These are phyloP conservation scores for Sanghuangporus sanghuang DNA, from an alignment of 1,284 basidiomycete species.

Conservation along the genomic window DNA sequence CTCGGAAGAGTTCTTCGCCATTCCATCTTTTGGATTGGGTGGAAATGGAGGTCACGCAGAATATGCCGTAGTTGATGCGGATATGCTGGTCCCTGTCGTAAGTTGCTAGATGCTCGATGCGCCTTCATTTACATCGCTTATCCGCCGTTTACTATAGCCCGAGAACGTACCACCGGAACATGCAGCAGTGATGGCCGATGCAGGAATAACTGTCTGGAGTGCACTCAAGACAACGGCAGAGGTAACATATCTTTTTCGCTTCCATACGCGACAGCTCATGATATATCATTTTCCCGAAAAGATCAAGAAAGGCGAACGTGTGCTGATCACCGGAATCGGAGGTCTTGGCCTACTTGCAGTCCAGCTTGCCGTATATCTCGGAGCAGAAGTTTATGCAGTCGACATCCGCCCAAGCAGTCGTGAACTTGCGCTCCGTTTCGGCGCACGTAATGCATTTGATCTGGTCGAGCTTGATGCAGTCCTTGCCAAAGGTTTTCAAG, in stretches of 20 bases:
- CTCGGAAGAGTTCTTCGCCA: neutral
- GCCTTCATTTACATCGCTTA: neutral
- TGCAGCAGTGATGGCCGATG: constrained; percentile 25
- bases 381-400: constrained; percentile 25
- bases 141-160: constrained; percentile 13
- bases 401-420: constrained; percentile 25
- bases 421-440: constrained; percentile 23
- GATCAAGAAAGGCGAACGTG: constrained; percentile 12
- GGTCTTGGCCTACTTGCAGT: constrained; percentile 28
- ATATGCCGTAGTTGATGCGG: neutral
- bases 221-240: constrained; percentile 24
- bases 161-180: constrained; percentile 23
- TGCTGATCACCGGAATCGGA: constrained; percentile 28
- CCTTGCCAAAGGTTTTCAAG: constrained; percentile 22
- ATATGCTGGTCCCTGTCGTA: constrained; percentile 5
- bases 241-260: constrained; percentile 6
- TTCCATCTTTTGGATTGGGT: constrained; percentile 3
- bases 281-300: neutral
- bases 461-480: constrained; percentile 21
- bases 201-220: constrained; percentile 24
- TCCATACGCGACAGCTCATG: neutral
- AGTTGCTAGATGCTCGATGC: neutral
- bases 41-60: constrained; percentile 9
- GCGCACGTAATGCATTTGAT: constrained; percentile 24
- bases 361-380: constrained; percentile 25